Evolutionary conservation across 1,139 yeast species (phyloP).

Genomic region (Meyerozyma guilliermondii): DNA sequence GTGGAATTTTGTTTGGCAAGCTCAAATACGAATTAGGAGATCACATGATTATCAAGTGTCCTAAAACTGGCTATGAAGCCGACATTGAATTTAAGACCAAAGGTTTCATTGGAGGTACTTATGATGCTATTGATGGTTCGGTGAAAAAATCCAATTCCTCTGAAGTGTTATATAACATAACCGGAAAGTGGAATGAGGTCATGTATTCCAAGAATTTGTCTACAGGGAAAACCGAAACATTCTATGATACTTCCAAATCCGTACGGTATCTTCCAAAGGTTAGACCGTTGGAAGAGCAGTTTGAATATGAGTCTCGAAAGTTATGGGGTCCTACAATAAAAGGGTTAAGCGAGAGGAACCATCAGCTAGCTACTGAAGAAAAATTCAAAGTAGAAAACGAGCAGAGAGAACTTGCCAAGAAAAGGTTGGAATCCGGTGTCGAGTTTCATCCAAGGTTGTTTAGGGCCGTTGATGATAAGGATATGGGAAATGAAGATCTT

Average conservation of each 20-base stretch:
- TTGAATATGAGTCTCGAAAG: slow-evolving; percentile 71
- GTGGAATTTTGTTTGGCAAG: slow-evolving; percentile 89
- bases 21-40: slow-evolving; percentile 90
- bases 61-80: slow-evolving; percentile 55
- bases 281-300: slow-evolving; percentile 75
- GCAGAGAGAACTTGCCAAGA: slow-evolving; percentile 71
- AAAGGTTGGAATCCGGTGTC: slow-evolving; percentile 70
- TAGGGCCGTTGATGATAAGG: slow-evolving; percentile 26
- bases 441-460: slow-evolving; percentile 80
- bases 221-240: slow-evolving; percentile 44
- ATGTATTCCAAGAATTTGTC: slow-evolving; percentile 59
- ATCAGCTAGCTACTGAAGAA: slow-evolving; percentile 78
- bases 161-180: slow-evolving; percentile 56
- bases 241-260: slow-evolving; percentile 52
- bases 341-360: slow-evolving; percentile 74
- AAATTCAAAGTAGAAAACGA: slow-evolving; percentile 79
- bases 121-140: slow-evolving; percentile 80
- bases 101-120: slow-evolving; percentile 89
- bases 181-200: slow-evolving; percentile 93
- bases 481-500: slow-evolving; percentile 5
- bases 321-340: slow-evolving; percentile 79
- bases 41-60: slow-evolving; percentile 71
- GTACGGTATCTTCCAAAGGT: slow-evolving; percentile 47
- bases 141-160: slow-evolving; percentile 51
- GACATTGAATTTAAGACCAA: slow-evolving; percentile 92